Percentiles rank a stretch among this genome's conserved stretches.
These are phyloP conservation scores for Podospora comata DNA, from an alignment of 495 filamentous ascomycete species.

Conservation along the genomic window DNA sequence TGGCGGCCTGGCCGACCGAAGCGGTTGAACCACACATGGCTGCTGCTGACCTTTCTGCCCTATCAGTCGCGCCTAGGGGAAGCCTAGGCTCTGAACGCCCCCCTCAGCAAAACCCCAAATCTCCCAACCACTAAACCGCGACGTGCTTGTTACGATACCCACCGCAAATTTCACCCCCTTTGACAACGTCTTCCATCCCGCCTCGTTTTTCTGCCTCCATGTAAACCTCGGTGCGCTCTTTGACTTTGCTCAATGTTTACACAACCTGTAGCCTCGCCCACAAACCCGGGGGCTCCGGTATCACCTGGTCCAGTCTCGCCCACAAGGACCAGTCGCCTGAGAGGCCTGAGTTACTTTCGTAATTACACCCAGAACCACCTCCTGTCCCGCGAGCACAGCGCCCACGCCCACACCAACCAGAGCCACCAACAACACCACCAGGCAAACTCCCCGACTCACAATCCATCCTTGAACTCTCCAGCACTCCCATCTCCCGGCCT, in stretches of 20 bases:
- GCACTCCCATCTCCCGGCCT: background rate
- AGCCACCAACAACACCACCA: background rate
- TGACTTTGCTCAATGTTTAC: constrained; percentile 52
- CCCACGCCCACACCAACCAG: constrained; percentile 24
- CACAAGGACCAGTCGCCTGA: constrained; percentile 58
- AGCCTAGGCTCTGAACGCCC: background rate
- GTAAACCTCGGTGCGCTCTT: constrained; percentile 2
- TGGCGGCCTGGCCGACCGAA: constrained; percentile 11
- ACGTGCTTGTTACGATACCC: constrained; percentile 11
- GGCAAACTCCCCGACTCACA: constrained; percentile 7
- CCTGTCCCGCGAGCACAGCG: constrained; percentile 48
- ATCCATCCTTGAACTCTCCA: background rate
- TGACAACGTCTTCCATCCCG: background rate
- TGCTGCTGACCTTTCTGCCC: background rate
- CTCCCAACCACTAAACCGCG: constrained; percentile 9
- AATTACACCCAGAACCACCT: constrained; percentile 67
- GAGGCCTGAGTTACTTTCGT: constrained; percentile 71
- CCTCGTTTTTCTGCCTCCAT: background rate
- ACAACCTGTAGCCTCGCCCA: constrained; percentile 45
- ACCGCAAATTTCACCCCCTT: constrained; percentile 11
- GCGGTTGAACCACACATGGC: background rate
- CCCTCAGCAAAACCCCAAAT: background rate
- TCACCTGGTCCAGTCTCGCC: constrained; percentile 47
- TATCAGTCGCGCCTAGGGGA: background rate
- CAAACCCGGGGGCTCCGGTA: constrained; percentile 42